Evolutionary conservation across 768 basidiomycete species (phyloP), one percentile per base, ranked within the genome.

Genomic region (Suillus clintonianus): DNA sequence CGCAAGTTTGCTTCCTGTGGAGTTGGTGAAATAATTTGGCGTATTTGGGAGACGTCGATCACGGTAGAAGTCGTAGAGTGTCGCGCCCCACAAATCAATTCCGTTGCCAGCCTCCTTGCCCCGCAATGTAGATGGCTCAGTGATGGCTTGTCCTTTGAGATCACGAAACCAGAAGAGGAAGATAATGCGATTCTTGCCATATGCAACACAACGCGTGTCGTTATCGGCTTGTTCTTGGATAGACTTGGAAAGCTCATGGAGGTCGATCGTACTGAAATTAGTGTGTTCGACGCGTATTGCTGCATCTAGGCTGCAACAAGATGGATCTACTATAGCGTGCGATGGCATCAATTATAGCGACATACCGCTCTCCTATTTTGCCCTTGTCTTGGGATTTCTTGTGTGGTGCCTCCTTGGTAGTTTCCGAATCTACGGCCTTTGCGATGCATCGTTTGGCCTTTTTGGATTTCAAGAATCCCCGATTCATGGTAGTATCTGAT

Each of bases 111-210:
- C 68, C 5, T 63, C 7, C 47, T 59, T 76, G 0, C 74, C 75
- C 4, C 37, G 34, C 14, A 17, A 5, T 5, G 37, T 19, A 10
- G 4, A 37, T 2, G 43, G 48, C 2, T 24, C n/a, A n/a, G n/a
- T 1, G 15, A 76, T 32, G 4, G 1, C 6, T 11, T 61, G 56
- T 1, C 75, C 74, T 0, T 67, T 55, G 0, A 67, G 68, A 34
- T 67, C 59, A 34, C 75, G 74, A 1, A 72, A 71, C 75, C 75
- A 76, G 2, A 2, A 0, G 2, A 69, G 63, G 45, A 77, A 69
- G 0, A 71, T 39, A 36, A 61, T 59, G 15, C 75, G 76, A 43
- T 51, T 71, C 19, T 15, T 48, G 17, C 32, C 32, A 34, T 53
- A 34, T n/a, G 19, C 51, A 13, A 53, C 19, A 32, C 19, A 53